A percentile compares a stretch with the other conserved stretches of the same genome.
Evolutionary conservation across 371 early-diverging fungal genomes (phyloP).

Genomic region (Mortierella sp.): DNA sequence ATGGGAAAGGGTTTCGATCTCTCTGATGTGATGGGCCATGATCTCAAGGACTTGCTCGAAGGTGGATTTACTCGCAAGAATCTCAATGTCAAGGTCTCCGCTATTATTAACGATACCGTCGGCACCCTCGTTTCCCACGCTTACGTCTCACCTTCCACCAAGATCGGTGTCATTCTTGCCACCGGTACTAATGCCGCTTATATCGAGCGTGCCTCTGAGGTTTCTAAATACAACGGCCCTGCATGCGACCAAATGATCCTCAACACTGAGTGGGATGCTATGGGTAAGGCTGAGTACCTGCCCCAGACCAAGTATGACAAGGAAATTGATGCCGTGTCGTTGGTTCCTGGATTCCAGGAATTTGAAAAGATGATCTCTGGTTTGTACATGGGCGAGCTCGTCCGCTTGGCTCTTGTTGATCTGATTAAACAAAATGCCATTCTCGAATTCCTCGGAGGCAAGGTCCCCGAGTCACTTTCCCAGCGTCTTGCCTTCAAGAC

Average conservation of each 20-base stretch:
- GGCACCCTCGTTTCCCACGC: slow-evolving; percentile 93
- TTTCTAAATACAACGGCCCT: slow-evolving; percentile 72
- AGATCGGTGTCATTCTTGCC: slow-evolving; percentile 92
- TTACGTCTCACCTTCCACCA: slow-evolving; percentile 85
- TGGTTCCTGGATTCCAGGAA: slow-evolving; percentile 84
- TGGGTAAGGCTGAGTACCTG: slow-evolving; percentile 82
- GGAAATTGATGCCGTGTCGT: slow-evolving; percentile 80
- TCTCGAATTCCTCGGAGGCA: slow-evolving; percentile 35
- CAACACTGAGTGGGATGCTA: slow-evolving; percentile 89
- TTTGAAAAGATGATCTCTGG: slow-evolving; percentile 98
- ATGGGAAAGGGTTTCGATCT: slow-evolving; percentile 95
- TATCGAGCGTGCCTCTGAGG: slow-evolving; percentile 77
- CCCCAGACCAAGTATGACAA: slow-evolving; percentile 90
- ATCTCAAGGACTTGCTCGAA: slow-evolving; percentile 84
- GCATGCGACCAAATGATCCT: slow-evolving; percentile 83
- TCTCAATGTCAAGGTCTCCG: slow-evolving; percentile 80
- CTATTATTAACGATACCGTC: slow-evolving; percentile 94
- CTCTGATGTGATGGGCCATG: slow-evolving; percentile 81
- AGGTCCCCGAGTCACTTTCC: slow-evolving; percentile 39
- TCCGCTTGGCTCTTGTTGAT: slow-evolving; percentile 81
- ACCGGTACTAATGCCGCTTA: slow-evolving; percentile 97
- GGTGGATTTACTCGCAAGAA: slow-evolving; percentile 82
- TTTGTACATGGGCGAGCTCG: slow-evolving; percentile 93
- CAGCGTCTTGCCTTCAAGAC: slow-evolving; percentile 58
- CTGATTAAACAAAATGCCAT: slow-evolving; percentile 40